Evolutionary conservation across 768 basidiomycete species (phyloP).

Genomic region (Nidula microcarpa): DNA sequence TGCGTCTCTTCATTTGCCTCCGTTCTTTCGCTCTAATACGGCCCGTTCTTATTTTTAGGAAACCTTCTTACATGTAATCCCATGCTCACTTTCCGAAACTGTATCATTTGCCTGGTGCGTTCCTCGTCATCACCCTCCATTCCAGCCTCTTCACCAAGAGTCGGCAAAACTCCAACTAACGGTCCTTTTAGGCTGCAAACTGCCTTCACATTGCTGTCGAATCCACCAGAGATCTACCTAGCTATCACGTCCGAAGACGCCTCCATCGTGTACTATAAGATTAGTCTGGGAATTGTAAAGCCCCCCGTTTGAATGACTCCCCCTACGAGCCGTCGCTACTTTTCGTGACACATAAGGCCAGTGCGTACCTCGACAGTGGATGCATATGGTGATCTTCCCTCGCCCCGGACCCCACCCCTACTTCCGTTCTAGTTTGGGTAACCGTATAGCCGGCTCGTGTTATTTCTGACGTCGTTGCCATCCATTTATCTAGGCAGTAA

Average conservation of each 20-base stretch:
- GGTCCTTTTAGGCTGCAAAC: constrained; percentile 42
- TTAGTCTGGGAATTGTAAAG: constrained; percentile 75
- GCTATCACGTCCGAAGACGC: constrained; percentile 77
- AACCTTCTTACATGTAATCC: constrained; percentile 48
- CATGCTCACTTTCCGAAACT: constrained; percentile 65
- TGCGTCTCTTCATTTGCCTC: constrained; percentile 18
- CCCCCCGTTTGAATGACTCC: constrained; percentile 45
- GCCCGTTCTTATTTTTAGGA: constrained; percentile 26
- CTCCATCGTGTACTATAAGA: constrained; percentile 82
- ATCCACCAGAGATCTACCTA: constrained; percentile 52
- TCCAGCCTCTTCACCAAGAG: neutral
- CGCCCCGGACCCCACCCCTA: no score
- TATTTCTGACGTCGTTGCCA: no score
- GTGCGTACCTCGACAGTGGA: no score
- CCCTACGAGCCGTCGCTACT: neutral
- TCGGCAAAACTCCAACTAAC: neutral
- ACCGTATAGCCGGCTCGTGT: no score
- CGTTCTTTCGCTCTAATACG: no score
- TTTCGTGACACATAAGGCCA: no score
- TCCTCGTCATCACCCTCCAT: neutral
- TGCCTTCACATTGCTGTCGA: constrained; percentile 50
- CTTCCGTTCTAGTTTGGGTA: no score
- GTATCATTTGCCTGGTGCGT: constrained; percentile 61
- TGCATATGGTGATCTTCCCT: no score
- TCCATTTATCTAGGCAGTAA: no score